Percentiles rank a stretch among this genome's conserved stretches.
phyloP scores from a whole-genome alignment of 495 filamentous ascomycete genomes.

The Jackrogersella multiformis region DNA sequence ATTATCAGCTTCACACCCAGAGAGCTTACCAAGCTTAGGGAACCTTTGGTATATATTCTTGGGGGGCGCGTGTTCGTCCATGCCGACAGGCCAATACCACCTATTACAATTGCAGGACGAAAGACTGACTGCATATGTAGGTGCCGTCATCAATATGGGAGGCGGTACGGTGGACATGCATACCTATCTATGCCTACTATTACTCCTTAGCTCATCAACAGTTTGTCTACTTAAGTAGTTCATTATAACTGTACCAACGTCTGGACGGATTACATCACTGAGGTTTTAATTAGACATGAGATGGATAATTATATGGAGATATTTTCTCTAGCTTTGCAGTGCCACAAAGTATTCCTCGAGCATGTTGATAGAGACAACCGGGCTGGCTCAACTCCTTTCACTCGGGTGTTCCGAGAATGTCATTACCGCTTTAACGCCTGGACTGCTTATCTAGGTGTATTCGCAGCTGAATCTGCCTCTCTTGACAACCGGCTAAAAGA shows the following conservation, averaged over 20 bases:
- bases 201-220: no score
- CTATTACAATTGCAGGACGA: neutral
- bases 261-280: no score
- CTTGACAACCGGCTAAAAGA: slow-evolving; percentile 2
- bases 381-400: neutral
- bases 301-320: neutral
- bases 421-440: slow-evolving; percentile 4
- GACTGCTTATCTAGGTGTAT: slow-evolving; percentile 3
- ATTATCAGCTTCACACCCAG: no score
- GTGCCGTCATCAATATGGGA: no score
- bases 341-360: neutral
- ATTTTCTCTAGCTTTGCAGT: neutral
- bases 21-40: no score
- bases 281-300: no score
- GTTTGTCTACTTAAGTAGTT: no score
- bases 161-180: no score
- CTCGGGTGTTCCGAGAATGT: neutral
- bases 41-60: no score
- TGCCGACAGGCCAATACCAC: neutral
- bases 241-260: no score
- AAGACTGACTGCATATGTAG: neutral
- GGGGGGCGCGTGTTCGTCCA: no score
- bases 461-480: neutral
- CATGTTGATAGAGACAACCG: neutral
- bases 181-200: no score